phyloP scores from a whole-genome alignment of 1,139 yeast species.

The Ogataea hybrid region DNA sequence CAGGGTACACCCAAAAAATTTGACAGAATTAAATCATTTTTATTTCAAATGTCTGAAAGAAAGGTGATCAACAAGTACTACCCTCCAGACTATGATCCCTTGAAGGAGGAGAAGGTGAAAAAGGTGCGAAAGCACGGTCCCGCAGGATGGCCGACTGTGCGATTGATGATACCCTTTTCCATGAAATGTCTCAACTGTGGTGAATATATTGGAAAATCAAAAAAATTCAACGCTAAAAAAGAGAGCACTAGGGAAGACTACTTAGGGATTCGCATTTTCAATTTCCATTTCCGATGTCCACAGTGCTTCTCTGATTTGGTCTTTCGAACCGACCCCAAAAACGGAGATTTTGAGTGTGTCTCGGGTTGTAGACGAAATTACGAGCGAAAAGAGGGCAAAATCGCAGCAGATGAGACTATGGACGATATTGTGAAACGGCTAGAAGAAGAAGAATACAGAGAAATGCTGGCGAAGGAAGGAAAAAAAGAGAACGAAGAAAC shows the following conservation, averaged over 20 bases:
- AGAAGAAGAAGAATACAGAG: constrained; percentile 62
- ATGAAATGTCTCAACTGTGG: constrained; percentile 81
- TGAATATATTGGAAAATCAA: constrained; percentile 78
- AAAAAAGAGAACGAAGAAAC: constrained; percentile 45
- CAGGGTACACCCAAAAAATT: constrained; percentile 3
- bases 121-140: constrained; percentile 47
- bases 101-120: constrained; percentile 52
- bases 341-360: constrained; percentile 76
- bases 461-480: constrained; percentile 45
- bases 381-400: constrained; percentile 43
- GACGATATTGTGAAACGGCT: constrained; percentile 72
- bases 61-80: constrained; percentile 85
- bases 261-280: constrained; percentile 66
- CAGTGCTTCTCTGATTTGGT: constrained; percentile 71
- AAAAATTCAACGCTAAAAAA: constrained; percentile 91
- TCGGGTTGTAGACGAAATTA: constrained; percentile 76
- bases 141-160: constrained; percentile 51
- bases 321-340: constrained; percentile 84
- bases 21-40: neutral
- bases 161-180: constrained; percentile 93
- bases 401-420: constrained; percentile 52
- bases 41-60: constrained; percentile 69
- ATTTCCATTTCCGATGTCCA: constrained; percentile 81
- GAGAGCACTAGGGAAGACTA: constrained; percentile 70
- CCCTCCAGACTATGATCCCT: constrained; percentile 89